Conservation (phyloP, 495 filamentous ascomycete genomes). For the Penicillium waksmanii region DNA sequence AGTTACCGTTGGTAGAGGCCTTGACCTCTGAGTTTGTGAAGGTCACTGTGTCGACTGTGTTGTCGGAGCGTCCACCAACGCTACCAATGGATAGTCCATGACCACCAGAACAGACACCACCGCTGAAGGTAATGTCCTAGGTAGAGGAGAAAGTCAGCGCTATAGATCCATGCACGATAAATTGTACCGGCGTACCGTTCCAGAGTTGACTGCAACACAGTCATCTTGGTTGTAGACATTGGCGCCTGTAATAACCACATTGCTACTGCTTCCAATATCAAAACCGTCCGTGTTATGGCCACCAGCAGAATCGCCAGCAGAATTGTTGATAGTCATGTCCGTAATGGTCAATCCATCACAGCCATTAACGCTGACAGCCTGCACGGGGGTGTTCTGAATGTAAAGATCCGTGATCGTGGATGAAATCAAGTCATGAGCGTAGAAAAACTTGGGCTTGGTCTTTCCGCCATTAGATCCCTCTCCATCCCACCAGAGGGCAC, state of each 20-base stretch:
- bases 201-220: constrained; percentile 64
- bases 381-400: constrained; percentile 64
- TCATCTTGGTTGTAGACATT: constrained; percentile 68
- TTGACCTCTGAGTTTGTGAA: constrained; percentile 51
- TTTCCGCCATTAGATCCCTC: constrained; percentile 58
- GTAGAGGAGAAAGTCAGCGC: constrained; percentile 6
- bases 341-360: constrained; percentile 52
- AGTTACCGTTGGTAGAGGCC: constrained; percentile 52
- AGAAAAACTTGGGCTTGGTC: constrained; percentile 63
- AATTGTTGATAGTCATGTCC: constrained; percentile 63
- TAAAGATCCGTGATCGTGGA: constrained; percentile 50
- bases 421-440: constrained; percentile 46
- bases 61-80: constrained; percentile 61
- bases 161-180: neutral
- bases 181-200: constrained; percentile 17
- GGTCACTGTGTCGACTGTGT: constrained; percentile 56
- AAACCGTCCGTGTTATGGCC: constrained; percentile 73
- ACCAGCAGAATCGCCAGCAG: constrained; percentile 50
- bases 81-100: constrained; percentile 66
- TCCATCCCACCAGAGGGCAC: constrained; percentile 55
- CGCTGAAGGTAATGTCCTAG: constrained; percentile 52
- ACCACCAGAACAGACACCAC: constrained; percentile 54
- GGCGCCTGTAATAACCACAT: constrained; percentile 59
- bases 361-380: constrained; percentile 60
- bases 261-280: constrained; percentile 57